Evolutionary conservation across 306 rosid genomes (phyloP).

Genomic region (Notholithocarpus densiflorus): DNA sequence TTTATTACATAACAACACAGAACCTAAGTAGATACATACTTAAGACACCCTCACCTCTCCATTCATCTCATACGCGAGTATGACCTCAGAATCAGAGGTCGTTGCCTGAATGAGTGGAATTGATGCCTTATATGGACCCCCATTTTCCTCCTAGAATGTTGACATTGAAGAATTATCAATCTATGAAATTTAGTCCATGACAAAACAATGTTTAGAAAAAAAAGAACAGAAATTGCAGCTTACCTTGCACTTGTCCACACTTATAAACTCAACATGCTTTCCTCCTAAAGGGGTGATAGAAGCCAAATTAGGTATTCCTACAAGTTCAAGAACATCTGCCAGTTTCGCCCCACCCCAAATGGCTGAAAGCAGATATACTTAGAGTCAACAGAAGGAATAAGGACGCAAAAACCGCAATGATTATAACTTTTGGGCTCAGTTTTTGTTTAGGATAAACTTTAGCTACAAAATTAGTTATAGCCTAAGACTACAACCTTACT

Average conservation of each 20-base stretch:
- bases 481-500: too few species aligned
- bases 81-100: slow-evolving; percentile 83
- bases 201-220: not conserved
- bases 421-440: not conserved
- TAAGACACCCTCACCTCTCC: slow-evolving; percentile 59
- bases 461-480: too few species aligned
- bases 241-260: slow-evolving; percentile 91
- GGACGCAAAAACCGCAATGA: slow-evolving; percentile 5
- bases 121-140: slow-evolving; percentile 96
- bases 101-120: slow-evolving; percentile 90
- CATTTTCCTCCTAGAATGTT: slow-evolving; percentile 72
- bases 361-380: slow-evolving; percentile 39
- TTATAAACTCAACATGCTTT: slow-evolving; percentile 88
- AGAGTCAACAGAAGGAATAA: not conserved
- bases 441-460: too few species aligned
- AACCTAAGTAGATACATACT: not conserved
- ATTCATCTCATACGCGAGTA: slow-evolving; percentile 97
- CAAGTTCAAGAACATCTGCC: slow-evolving; percentile 87
- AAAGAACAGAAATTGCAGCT: not conserved
- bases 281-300: slow-evolving; percentile 61
- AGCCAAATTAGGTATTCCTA: slow-evolving; percentile 69
- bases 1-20: not conserved
- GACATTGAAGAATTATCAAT: slow-evolving; percentile 9
- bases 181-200: not conserved
- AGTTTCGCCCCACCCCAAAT: slow-evolving; percentile 93